phyloP scores from a whole-genome alignment of 768 basidiomycete species.

The Auriscalpium microsporum region DNA sequence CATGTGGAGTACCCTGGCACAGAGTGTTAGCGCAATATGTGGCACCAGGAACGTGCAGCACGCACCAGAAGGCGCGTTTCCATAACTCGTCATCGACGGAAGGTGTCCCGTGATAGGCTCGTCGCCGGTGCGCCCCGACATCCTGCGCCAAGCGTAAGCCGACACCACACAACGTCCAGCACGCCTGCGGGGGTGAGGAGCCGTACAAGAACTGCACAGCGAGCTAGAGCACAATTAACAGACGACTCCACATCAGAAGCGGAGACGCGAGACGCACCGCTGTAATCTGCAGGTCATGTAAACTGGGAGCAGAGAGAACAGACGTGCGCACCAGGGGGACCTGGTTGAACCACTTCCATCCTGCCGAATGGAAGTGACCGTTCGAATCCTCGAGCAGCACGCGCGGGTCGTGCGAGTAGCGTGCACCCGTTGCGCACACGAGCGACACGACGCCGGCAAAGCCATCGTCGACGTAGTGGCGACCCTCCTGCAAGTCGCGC shows the following conservation, averaged over 20 bases:
- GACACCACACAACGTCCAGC: conserved; percentile 51
- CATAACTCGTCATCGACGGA: conserved; percentile 62
- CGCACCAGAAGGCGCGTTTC: conserved; percentile 63
- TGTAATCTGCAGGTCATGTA: conserved; percentile 68
- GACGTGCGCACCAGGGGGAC: conserved; percentile 52
- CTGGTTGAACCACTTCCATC: conserved; percentile 46
- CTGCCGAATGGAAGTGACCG: conserved; percentile 24
- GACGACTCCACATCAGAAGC: background rate
- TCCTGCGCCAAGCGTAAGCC: conserved; percentile 68
- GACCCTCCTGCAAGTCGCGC: conserved; percentile 1
- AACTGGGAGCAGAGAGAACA: conserved; percentile 43
- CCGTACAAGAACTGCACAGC: conserved; percentile 32
- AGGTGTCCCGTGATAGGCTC: conserved; percentile 29
- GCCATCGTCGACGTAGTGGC: conserved; percentile 5
- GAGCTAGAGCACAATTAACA: conserved; percentile 22
- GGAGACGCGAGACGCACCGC: conserved; percentile 31
- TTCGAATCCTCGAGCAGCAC: background rate
- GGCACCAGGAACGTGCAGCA: too few species aligned
- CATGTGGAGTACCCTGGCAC: conserved; percentile 37
- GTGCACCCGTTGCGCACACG: conserved; percentile 10
- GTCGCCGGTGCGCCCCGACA: conserved; percentile 60
- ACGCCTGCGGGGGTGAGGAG: conserved; percentile 37
- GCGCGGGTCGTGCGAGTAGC: conserved; percentile 9
- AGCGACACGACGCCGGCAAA: conserved; percentile 11
- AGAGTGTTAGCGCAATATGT: background rate